Conservation (phyloP, 352 stramenopile species). For the Globisporangium megalacanthum region DNA sequence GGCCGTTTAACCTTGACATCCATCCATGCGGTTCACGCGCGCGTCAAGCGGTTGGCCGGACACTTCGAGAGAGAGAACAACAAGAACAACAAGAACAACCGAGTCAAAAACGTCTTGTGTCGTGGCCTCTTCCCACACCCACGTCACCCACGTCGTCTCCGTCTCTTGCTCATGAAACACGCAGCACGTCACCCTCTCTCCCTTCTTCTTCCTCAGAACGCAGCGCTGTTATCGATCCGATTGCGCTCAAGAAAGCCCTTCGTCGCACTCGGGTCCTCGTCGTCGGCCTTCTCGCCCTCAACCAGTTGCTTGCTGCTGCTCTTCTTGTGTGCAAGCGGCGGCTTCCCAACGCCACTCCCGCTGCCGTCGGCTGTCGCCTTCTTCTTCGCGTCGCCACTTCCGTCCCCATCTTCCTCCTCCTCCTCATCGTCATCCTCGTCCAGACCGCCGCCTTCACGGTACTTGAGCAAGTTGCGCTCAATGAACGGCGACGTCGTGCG, state of each 20-base stretch:
- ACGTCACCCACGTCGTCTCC: too few relatives aligned
- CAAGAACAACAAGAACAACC: too few relatives aligned
- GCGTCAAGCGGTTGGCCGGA: too few relatives aligned
- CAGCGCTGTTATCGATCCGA: constrained; percentile 49
- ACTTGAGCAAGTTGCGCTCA: constrained; percentile 78
- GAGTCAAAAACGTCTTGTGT: too few relatives aligned
- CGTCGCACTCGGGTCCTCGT: constrained; percentile 19
- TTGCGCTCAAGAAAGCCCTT: constrained; percentile 49
- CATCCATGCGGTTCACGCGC: too few relatives aligned
- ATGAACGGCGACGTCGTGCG: constrained; percentile 83
- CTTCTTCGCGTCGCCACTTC: constrained; percentile 9
- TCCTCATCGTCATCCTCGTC: constrained; percentile 33
- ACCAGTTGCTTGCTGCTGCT: constrained; percentile 6
- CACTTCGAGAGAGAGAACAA: too few relatives aligned
- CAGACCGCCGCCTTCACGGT: constrained; percentile 56
- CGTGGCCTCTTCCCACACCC: too few relatives aligned
- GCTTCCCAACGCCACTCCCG: constrained; percentile 13
- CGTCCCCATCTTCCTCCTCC: constrained; percentile 2
- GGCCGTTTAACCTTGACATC: too few relatives aligned
- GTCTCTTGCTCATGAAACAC: not conserved
- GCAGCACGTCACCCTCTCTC: not conserved
- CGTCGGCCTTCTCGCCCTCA: constrained; percentile 3
- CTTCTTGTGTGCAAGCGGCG: constrained; percentile 15
- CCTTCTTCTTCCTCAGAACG: constrained; percentile 30
- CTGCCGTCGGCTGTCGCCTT: not conserved